phyloP scores from a whole-genome alignment of 805 yeast species.

The Monosporozyma aerobia region DNA sequence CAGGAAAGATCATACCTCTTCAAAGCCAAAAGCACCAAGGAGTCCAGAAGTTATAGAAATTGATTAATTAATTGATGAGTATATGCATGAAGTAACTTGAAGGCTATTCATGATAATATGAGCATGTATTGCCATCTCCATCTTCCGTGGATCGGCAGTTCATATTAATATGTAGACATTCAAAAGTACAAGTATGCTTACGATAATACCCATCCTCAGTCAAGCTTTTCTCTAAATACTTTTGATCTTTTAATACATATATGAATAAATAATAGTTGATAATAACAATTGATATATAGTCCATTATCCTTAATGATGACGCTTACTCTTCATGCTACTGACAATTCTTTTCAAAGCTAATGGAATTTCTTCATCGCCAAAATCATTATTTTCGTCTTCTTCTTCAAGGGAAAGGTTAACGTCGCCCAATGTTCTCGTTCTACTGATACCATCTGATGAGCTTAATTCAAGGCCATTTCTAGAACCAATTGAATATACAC shows the following conservation, averaged over 20 bases:
- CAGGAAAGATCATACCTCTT: conserved; percentile 40
- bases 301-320: neutral
- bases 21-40: conserved; percentile 50
- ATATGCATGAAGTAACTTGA: neutral
- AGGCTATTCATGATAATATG: neutral
- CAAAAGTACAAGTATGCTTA: neutral
- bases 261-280: neutral
- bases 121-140: neutral
- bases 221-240: neutral
- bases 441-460: neutral
- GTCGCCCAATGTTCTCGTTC: conserved; percentile 18
- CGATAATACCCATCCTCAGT: neutral
- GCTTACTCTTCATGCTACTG: conserved; percentile 15
- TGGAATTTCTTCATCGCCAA: conserved; percentile 30
- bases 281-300: neutral
- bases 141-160: neutral
- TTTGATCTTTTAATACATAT: neutral
- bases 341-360: conserved; percentile 32
- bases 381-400: conserved; percentile 13
- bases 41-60: conserved; percentile 78
- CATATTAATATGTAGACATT: too few relatives aligned
- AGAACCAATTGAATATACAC: conserved; percentile 32
- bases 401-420: conserved; percentile 13
- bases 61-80: conserved; percentile 34
- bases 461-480: conserved; percentile 14